These are phyloP conservation scores for Saraca asoca DNA, from an alignment of 331 rosid genomes.

Conservation along the genomic window DNA sequence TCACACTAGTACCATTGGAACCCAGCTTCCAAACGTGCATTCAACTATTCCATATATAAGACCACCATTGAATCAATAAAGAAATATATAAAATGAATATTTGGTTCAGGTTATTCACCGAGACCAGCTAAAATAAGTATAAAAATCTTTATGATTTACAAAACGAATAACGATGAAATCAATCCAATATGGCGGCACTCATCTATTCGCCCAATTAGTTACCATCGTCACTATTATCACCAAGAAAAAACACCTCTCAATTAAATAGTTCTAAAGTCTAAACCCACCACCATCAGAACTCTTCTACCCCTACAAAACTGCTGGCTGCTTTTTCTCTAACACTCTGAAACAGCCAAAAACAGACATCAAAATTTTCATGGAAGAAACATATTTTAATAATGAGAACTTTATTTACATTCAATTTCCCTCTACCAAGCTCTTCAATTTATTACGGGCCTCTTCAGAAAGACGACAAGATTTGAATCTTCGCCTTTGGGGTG, in stretches of 20 bases:
- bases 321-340: slow-evolving; percentile 53
- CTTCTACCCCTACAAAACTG: slow-evolving; percentile 62
- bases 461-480: slow-evolving; percentile 57
- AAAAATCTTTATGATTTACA: slow-evolving; percentile 35
- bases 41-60: not conserved
- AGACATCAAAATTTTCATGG: slow-evolving; percentile 34
- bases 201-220: slow-evolving; percentile 36
- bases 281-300: slow-evolving; percentile 28
- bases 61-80: not conserved
- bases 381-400: slow-evolving; percentile 32
- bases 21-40: not conserved
- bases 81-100: not conserved
- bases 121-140: no score
- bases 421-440: slow-evolving; percentile 61
- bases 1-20: no score
- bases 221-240: slow-evolving; percentile 27
- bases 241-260: slow-evolving; percentile 29
- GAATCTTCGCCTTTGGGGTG: slow-evolving; percentile 56
- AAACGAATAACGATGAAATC: slow-evolving; percentile 13
- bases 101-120: not conserved
- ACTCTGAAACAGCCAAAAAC: slow-evolving; percentile 66
- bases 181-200: slow-evolving; percentile 24
- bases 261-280: slow-evolving; percentile 27
- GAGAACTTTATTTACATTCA: slow-evolving; percentile 39
- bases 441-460: slow-evolving; percentile 59